These are phyloP conservation scores for Chlamydomonas sp. DNA, from an alignment of 139 green algal species.

Conservation along the genomic window DNA sequence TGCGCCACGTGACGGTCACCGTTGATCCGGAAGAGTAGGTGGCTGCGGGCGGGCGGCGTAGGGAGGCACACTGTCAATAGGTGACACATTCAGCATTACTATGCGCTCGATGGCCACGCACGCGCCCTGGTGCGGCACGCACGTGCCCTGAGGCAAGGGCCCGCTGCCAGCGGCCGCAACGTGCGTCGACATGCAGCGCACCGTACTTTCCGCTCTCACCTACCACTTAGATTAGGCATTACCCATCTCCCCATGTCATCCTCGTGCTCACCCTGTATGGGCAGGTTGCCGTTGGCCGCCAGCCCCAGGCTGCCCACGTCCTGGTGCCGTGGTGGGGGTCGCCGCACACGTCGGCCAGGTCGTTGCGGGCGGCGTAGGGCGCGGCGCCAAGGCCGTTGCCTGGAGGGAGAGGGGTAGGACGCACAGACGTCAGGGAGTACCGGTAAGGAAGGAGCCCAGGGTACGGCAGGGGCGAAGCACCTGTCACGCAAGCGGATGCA, in stretches of 20 bases:
- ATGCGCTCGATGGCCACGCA: background rate
- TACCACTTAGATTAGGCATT: background rate
- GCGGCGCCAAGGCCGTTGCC: background rate
- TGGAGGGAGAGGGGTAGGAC: background rate
- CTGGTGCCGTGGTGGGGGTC: slow-evolving; percentile 9
- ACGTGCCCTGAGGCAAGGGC: too few species aligned
- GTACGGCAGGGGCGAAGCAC: too few species aligned
- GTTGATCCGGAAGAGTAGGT: background rate
- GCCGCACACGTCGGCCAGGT: background rate
- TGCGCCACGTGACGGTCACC: background rate
- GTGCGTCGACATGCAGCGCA: too few species aligned
- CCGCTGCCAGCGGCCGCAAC: too few species aligned
- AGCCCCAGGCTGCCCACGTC: background rate
- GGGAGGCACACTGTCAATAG: background rate
- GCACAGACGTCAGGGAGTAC: background rate
- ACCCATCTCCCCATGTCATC: background rate
- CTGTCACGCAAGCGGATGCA: too few species aligned
- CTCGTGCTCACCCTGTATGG: background rate
- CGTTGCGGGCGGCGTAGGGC: background rate
- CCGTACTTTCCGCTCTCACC: too few species aligned
- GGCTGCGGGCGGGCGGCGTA: background rate
- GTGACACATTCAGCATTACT: background rate
- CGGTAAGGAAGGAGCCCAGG: too few species aligned
- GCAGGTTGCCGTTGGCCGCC: too few species aligned
- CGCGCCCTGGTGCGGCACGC: too few species aligned